Conservation (phyloP, 257 asterid genomes). For the Solanum chmielewskii region DNA sequence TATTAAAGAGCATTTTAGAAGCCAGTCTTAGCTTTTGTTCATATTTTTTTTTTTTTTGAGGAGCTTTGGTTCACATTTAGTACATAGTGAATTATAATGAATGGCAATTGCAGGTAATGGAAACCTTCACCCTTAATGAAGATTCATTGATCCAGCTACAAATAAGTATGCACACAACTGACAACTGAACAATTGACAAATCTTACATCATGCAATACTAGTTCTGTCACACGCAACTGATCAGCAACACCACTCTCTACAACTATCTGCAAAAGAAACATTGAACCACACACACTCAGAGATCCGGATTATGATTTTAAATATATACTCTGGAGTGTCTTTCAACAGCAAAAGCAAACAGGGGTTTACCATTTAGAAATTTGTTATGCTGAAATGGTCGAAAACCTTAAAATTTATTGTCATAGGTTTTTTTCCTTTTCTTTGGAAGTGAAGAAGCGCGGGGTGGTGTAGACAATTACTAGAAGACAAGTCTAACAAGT, state of each 20-base stretch:
- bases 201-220: conserved; percentile 71
- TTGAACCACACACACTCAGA: not conserved
- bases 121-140: not conserved
- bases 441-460: not conserved
- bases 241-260: conserved; percentile 77
- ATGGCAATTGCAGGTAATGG: not conserved
- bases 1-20: not conserved
- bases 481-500: not conserved
- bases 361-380: not conserved
- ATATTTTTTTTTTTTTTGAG: not conserved
- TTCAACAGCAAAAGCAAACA: not conserved
- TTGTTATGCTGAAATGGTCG: not conserved
- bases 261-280: conserved; percentile 53
- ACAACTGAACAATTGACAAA: not conserved
- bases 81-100: not conserved
- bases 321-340: not conserved
- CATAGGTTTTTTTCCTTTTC: not conserved
- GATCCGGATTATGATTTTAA: not conserved
- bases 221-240: conserved; percentile 77
- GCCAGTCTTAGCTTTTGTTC: not conserved
- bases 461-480: not conserved
- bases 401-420: not conserved
- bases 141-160: conserved; percentile 1
- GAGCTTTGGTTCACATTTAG: not conserved
- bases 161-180: conserved; percentile 24